Percentiles rank a stretch among this genome's conserved stretches.
Conservation (phyloP, 371 early-diverging fungal genomes). For the Mucor indicus region DNA sequence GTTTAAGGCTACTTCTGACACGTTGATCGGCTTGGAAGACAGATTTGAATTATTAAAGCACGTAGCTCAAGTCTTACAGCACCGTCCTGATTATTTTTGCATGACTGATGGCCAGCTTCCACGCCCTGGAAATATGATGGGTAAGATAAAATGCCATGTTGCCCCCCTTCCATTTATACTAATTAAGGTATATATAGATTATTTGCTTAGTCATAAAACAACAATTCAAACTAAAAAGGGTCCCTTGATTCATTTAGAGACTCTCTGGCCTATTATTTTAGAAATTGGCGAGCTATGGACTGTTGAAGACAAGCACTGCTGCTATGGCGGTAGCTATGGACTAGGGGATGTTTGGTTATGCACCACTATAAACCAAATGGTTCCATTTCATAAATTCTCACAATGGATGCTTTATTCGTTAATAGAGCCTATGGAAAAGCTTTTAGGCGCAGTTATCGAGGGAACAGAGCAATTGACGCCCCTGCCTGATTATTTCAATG, state of each 20-base stretch:
- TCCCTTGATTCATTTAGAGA: constrained; percentile 57
- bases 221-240: constrained; percentile 46
- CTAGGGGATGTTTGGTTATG: constrained; percentile 90
- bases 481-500: constrained; percentile 91
- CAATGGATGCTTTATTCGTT: constrained; percentile 94
- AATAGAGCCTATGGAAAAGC: constrained; percentile 76
- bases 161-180: not conserved
- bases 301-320: constrained; percentile 23
- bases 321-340: constrained; percentile 37
- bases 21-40: constrained; percentile 74
- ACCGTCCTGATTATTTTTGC: constrained; percentile 46
- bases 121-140: constrained; percentile 85
- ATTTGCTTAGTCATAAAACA: constrained; percentile 32
- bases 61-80: constrained; percentile 48
- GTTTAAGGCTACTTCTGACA: constrained; percentile 73
- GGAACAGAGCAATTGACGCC: constrained; percentile 79
- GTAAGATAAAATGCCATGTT: constrained; percentile 23
- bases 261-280: constrained; percentile 77
- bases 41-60: constrained; percentile 69
- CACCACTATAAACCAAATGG: constrained; percentile 26
- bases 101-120: constrained; percentile 36
- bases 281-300: constrained; percentile 40
- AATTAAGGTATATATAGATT: constrained; percentile 18
- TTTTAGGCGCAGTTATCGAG: constrained; percentile 61
- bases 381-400: constrained; percentile 88